Evolutionary conservation across 495 filamentous ascomycete species (phyloP).

Genomic region (Xylaria cubensis): DNA sequence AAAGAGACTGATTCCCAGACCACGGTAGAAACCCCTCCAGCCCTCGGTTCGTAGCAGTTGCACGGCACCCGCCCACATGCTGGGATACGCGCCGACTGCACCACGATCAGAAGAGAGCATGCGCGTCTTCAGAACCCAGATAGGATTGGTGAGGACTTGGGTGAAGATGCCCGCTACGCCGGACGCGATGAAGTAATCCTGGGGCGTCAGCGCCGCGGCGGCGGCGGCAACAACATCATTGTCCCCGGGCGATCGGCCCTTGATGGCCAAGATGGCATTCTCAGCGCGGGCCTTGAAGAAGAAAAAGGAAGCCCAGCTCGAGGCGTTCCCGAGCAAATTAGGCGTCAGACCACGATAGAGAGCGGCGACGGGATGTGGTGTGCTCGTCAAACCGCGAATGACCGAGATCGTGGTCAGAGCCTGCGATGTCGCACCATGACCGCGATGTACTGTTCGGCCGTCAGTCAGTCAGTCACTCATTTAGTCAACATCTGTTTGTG

Average conservation of each 20-base stretch:
- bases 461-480: neutral
- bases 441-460: conserved; percentile 45
- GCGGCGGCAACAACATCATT: neutral
- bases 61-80: conserved; percentile 69
- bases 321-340: conserved; percentile 89
- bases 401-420: conserved; percentile 52
- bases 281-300: conserved; percentile 62
- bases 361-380: conserved; percentile 59
- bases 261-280: conserved; percentile 41
- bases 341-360: conserved; percentile 90
- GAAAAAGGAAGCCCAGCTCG: conserved; percentile 94
- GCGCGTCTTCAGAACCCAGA: conserved; percentile 98
- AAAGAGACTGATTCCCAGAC: conserved; percentile 79
- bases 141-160: conserved; percentile 86
- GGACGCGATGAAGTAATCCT: conserved; percentile 85
- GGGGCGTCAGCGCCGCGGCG: conserved; percentile 58
- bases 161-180: conserved; percentile 76
- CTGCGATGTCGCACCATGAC: conserved; percentile 36
- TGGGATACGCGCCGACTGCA: conserved; percentile 80
- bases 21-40: conserved; percentile 78
- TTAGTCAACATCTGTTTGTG: neutral
- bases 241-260: conserved; percentile 18
- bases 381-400: conserved; percentile 50
- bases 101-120: conserved; percentile 85
- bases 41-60: conserved; percentile 75